A percentile compares a stretch with the other conserved stretches of the same genome.
Conservation (phyloP, 164 flowering plant genomes). For the Stephania yunnanensis region DNA sequence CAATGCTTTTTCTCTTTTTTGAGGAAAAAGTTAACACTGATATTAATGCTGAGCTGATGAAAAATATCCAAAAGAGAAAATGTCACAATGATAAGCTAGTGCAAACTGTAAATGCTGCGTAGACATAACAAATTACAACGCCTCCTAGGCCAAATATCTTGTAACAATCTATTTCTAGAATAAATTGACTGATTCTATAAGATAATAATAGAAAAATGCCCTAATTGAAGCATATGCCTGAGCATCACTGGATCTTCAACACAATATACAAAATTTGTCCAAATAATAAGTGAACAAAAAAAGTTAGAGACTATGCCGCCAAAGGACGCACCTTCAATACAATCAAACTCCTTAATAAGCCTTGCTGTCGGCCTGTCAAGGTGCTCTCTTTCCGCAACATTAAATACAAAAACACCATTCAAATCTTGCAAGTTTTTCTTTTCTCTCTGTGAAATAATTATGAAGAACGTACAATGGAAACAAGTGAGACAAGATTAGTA, state of each 20-base stretch:
- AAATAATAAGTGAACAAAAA: not conserved
- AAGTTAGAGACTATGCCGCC: not conserved
- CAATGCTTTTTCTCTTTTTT: no score
- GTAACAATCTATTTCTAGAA: no score
- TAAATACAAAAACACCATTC: slow-evolving; percentile 69
- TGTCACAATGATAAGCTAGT: no score
- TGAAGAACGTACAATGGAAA: not conserved
- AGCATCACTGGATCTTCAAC: not conserved
- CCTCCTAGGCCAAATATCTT: no score
- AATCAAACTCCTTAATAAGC: slow-evolving; percentile 78
- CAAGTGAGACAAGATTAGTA: not conserved
- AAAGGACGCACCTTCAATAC: slow-evolving; percentile 52
- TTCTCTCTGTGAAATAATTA: slow-evolving; percentile 55
- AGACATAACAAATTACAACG: no score
- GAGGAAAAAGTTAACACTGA: no score
- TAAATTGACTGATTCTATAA: no score
- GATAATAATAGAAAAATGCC: no score
- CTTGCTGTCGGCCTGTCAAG: slow-evolving; percentile 89
- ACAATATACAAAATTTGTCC: no score
- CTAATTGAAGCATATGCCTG: not conserved
- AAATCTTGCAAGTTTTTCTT: slow-evolving; percentile 86
- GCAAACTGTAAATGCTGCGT: no score
- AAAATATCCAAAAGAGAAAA: no score
- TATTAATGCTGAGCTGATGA: no score
- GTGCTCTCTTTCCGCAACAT: slow-evolving; percentile 64